These are phyloP conservation scores for Bacterosira constricta DNA, from an alignment of 108 stramenopile species.

Conservation along the genomic window DNA sequence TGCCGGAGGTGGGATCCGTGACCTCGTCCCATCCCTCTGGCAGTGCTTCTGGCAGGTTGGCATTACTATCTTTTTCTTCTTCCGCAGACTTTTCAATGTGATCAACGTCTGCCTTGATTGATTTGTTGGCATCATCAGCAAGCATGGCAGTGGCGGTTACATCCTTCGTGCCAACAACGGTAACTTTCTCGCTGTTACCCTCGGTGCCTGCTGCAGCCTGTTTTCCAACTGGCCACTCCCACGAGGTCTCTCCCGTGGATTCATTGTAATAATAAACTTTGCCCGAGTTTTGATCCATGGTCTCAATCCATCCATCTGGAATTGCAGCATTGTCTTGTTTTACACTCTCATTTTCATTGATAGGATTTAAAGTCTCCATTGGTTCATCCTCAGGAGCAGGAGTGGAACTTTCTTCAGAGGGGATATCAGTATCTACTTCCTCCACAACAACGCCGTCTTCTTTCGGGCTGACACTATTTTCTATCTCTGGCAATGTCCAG, in stretches of 20 bases:
- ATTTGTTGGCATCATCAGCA: neutral
- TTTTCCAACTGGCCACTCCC: slow-evolving; percentile 50
- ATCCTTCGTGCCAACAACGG: neutral
- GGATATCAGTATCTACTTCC: no score
- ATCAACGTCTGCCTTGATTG: neutral
- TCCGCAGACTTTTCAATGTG: neutral
- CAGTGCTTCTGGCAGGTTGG: neutral
- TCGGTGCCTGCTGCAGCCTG: neutral
- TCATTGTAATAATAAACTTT: slow-evolving; percentile 67
- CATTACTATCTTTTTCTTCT: neutral
- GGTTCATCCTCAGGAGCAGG: neutral
- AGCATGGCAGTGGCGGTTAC: neutral
- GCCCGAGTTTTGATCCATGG: slow-evolving; percentile 50
- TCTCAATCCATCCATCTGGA: slow-evolving; percentile 65
- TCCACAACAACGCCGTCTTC: no score
- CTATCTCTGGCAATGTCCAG: slow-evolving; percentile 55
- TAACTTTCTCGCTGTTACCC: neutral
- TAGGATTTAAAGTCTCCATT: neutral
- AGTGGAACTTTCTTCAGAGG: no score
- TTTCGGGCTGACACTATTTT: no score
- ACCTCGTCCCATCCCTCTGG: slow-evolving; percentile 68
- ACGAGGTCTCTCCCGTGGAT: slow-evolving; percentile 60
- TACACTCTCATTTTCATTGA: slow-evolving; percentile 20
- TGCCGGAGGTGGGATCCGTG: slow-evolving; percentile 47
- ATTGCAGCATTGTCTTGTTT: slow-evolving; percentile 11